Base-by-base conservation (phyloP, 495 filamentous ascomycete species). In the Penicillium maclennaniae region DNA sequence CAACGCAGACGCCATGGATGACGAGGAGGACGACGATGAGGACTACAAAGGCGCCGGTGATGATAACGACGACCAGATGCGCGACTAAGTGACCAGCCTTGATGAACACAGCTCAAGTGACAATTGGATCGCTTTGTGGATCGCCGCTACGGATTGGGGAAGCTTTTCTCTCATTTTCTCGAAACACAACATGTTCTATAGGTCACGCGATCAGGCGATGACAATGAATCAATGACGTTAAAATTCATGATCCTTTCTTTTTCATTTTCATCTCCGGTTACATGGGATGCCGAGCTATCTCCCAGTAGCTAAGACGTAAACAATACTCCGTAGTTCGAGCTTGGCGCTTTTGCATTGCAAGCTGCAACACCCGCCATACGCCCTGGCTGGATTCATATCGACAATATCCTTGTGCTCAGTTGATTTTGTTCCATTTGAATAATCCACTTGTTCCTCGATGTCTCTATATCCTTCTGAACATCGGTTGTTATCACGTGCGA, bases 11-110 rank as follows among this genome's bases (percentile, higher is more conserved):
- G 76, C 77, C 36, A 81, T 84, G 39, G 87, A 87, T 2, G 87
- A 91, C 25, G 87, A 89, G 3, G 87, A 90, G 6, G 88, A 92
- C 0, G 89, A 93, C 12, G 88, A 92, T 36, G 87, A 90, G 43
- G 76, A 78, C 55, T 73, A 73, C 49, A 65, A 65, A 45, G 65
- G 55, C 28, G 55, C 44, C 19, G 49, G 31, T 34, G 31, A 58
- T 21, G 51, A 59, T n/a, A 57, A 71, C 45, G 69, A 76, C 20
- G 70, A 72, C 49, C 66, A 74, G 55, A 77, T 76, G 75, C 72
- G 72, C 49, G 72, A 73, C 47, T 79, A 69, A 66, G 53, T 42
- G 27, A 19, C 23, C 43, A 17, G 26, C 37, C n/a, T 53, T 61
- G 20, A 55, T 34, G 40, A 51, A 59, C 17, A 52, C 48, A 44